Evolutionary conservation across 345 rosid species (phyloP), one percentile per base, ranked within the genome.

Genomic region (Aquilaria malaccensis): DNA sequence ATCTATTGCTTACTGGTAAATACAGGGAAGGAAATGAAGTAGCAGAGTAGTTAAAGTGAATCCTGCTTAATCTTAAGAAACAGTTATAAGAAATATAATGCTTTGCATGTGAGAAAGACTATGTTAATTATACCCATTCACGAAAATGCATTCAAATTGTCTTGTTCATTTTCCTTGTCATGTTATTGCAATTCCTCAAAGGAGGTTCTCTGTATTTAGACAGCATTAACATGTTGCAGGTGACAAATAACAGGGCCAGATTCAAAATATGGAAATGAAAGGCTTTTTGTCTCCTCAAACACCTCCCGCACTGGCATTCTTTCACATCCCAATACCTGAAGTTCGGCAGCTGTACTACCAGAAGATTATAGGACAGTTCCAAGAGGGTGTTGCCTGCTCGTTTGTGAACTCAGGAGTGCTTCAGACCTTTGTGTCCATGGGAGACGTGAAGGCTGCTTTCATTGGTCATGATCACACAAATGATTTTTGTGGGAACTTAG

Each of bases 391-490:
- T 33, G 91, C 98, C 14, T 86, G 95, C 74, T 89, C 98, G 32
- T 54, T 58, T 3, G 80, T 86, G 58, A 78, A 83, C 71, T 75
- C 96, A 7, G 89, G 93, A 59, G 96, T 78, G 59, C 68, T 92
- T 45, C 50, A 73, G 60, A 81, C 78, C 52, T 73, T 86, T n/a
- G 67, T 83, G 56, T 85, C 95, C 11, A 80, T 81, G 81, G 88
- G 87, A 63, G 85, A 83, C 73, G 79, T 92, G 72, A 92, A 85
- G 79, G 98, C 95, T 45, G 88, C 77, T 45, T 89, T 92, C 55
- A 62, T 89, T 47, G 98, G 96, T 14, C 96, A 92, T 64, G 98
- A 92, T 69, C 98, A 92, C 78, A 72, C 45, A 11, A 89, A 92
- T 52, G 96, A 92, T 71, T 89, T 89, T 53, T 92, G 98, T 55